These are phyloP conservation scores for Dictyophora rubrovolvata DNA, from an alignment of 768 basidiomycete species.

Conservation along the genomic window DNA sequence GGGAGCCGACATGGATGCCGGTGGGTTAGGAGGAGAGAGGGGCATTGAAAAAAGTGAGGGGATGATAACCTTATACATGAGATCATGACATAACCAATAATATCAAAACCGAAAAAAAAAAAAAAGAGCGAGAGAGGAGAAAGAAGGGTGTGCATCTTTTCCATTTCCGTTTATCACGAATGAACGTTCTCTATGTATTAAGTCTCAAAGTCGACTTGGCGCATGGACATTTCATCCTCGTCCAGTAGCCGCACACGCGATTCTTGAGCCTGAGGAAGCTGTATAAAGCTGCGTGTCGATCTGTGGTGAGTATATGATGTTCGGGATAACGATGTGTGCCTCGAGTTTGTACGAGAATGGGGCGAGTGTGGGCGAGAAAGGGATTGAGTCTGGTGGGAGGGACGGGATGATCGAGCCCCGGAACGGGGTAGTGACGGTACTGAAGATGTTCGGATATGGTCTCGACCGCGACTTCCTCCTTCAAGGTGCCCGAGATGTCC, in stretches of 20 bases:
- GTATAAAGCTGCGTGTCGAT: background rate
- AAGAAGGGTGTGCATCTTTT: no score
- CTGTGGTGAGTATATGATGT: background rate
- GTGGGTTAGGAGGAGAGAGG: no score
- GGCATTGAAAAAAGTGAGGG: no score
- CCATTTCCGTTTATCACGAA: no score
- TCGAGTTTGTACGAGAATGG: background rate
- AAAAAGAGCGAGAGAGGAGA: no score
- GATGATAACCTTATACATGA: no score
- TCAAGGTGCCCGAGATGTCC: conserved; percentile 29
- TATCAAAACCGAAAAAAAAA: no score
- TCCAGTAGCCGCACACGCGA: background rate
- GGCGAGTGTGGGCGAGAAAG: background rate
- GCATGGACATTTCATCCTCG: background rate
- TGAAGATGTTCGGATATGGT: background rate
- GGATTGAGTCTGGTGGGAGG: background rate
- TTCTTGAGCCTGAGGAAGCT: background rate
- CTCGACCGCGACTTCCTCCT: conserved; percentile 17
- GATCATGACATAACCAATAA: no score
- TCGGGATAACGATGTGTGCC: background rate
- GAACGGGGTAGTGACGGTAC: background rate
- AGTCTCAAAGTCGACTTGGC: background rate
- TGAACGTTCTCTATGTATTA: no score
- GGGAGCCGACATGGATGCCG: no score
- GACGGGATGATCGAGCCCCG: background rate